A percentile compares a stretch with the other conserved stretches of the same genome.
Evolutionary conservation across 495 filamentous ascomycete genomes (phyloP).

Genomic region (Aspergillus saccharolyticus): DNA sequence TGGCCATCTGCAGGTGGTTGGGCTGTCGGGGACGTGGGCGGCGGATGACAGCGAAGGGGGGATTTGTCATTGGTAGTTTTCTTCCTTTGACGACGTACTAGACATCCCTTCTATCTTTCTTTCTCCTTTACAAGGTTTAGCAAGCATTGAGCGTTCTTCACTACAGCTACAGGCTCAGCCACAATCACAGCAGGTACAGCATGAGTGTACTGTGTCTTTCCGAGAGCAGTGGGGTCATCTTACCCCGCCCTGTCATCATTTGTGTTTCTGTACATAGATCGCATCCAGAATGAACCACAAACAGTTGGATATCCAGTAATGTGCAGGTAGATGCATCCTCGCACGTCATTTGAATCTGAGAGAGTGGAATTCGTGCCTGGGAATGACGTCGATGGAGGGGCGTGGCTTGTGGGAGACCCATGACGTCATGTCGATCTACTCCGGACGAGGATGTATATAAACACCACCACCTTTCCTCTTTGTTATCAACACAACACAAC

Average conservation of each 20-base stretch:
- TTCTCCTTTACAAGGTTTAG: no score
- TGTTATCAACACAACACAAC: not conserved
- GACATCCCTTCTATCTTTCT: no score
- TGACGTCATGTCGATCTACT: not conserved
- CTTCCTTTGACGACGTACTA: no score
- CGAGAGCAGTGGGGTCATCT: no score
- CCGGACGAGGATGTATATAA: not conserved
- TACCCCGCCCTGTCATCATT: no score
- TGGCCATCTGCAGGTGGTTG: constrained; percentile 64
- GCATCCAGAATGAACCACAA: not conserved
- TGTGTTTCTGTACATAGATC: not conserved
- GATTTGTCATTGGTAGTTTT: constrained; percentile 56
- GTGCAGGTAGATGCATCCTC: no score
- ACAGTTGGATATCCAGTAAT: no score
- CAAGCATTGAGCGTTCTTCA: no score
- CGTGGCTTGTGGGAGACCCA: not conserved
- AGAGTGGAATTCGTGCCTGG: not conserved
- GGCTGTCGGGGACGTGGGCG: constrained; percentile 79
- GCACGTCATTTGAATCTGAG: no score
- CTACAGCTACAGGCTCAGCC: no score
- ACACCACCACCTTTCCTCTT: not conserved
- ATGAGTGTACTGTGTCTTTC: no score
- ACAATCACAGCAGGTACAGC: no score
- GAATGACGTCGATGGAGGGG: not conserved
- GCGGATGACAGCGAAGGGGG: constrained; percentile 79